Conservation (phyloP, 768 basidiomycete species). For the Amanita phalloides region DNA sequence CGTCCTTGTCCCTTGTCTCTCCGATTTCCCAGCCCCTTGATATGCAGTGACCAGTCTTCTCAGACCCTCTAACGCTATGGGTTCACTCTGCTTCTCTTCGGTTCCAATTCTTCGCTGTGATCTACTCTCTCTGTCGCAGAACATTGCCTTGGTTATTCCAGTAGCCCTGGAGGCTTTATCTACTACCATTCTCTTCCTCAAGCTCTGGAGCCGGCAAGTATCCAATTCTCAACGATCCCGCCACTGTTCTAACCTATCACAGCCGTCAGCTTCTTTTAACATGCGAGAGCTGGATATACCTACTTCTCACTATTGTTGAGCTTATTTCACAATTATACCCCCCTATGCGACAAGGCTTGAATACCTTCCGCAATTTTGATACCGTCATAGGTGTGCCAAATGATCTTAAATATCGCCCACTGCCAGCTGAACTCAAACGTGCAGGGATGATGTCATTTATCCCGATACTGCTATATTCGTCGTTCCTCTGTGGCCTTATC, state of each 20-base stretch:
- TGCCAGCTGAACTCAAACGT: conserved; percentile 3
- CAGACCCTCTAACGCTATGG: conserved; percentile 22
- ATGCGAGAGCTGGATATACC: conserved; percentile 52
- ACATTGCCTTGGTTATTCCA: conserved; percentile 46
- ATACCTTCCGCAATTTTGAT: conserved; percentile 44
- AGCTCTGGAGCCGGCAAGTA: conserved; percentile 36
- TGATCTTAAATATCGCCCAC: not conserved
- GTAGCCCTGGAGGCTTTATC: conserved; percentile 54
- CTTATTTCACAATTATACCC: conserved; percentile 47
- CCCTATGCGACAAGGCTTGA: conserved; percentile 32
- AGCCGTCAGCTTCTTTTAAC: conserved; percentile 51
- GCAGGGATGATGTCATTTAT: conserved; percentile 49
- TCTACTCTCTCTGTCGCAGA: conserved; percentile 35
- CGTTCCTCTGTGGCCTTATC: conserved; percentile 39
- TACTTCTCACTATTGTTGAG: conserved; percentile 49
- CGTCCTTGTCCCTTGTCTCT: not conserved
- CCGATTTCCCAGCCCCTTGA: not conserved
- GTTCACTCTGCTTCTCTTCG: conserved; percentile 56
- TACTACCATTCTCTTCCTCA: conserved; percentile 38
- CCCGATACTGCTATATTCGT: conserved; percentile 47
- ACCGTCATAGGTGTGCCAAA: conserved; percentile 44
- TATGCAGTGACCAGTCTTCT: not conserved
- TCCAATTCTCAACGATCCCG: not conserved
- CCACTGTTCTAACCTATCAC: not conserved
- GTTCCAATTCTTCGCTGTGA: conserved; percentile 65